phyloP scores from a whole-genome alignment of 2,329 filamentous ascomycete species.

The Pseudopyrenochaeta lycopersici region DNA sequence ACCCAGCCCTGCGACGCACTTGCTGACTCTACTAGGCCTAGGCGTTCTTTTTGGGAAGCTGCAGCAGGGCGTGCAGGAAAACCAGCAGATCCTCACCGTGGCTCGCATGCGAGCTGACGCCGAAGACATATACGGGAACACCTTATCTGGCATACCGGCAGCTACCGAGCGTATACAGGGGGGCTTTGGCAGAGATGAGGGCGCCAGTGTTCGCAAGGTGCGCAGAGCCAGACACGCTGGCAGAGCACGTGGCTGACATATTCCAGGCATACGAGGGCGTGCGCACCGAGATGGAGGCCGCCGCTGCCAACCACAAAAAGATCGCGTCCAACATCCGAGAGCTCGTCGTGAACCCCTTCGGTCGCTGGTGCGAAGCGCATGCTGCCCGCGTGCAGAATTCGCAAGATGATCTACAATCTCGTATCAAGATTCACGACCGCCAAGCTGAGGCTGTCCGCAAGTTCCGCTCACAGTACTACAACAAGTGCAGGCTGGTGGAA shows the following conservation, averaged over 20 bases:
- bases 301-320: conserved; percentile 88
- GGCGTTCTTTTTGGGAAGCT: conserved; percentile 96
- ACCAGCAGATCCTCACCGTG: conserved; percentile 90
- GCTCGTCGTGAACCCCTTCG: conserved; percentile 91
- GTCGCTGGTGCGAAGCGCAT: conserved; percentile 95
- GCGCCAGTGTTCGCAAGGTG: conserved; percentile 94
- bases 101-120: conserved; percentile 95
- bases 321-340: conserved; percentile 97
- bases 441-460: conserved; percentile 93
- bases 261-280: conserved; percentile 92
- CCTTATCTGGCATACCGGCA: conserved; percentile 81
- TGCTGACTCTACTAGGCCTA: conserved; percentile 65
- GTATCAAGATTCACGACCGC: conserved; percentile 91
- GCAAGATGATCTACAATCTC: conserved; percentile 89
- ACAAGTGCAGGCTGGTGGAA: conserved; percentile 95
- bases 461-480: conserved; percentile 95
- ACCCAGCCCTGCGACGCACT: conserved; percentile 6
- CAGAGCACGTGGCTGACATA: conserved; percentile 24
- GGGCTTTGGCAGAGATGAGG: conserved; percentile 91
- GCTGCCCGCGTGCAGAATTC: conserved; percentile 90
- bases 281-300: conserved; percentile 90
- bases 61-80: conserved; percentile 93
- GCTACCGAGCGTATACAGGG: conserved; percentile 82
- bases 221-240: conserved; percentile 21
- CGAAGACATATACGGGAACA: conserved; percentile 86